Base-by-base conservation (phyloP, 805 yeast genomes). In the Torulaspora microellipsoides region DNA sequence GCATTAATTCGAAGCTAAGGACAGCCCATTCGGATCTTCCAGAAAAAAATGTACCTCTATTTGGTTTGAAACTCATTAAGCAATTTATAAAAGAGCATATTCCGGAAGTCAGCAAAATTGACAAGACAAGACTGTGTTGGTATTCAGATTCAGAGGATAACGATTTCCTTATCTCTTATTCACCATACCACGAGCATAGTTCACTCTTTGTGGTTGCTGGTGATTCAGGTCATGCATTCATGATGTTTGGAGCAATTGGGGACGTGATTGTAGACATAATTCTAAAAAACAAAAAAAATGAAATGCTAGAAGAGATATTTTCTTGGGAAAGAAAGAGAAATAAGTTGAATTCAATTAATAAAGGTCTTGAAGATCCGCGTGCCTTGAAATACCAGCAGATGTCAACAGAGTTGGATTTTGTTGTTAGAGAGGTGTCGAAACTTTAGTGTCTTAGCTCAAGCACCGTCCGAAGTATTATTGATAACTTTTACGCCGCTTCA, bases 201-300 rank as follows among this genome's bases (percentile, higher is more conserved):
- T 60, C 63, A 13, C 51, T 66, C 8, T 59, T 57, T 34, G 66
- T 65, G 2, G 65, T 65, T 17, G 59, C 67, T 27, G 73, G 73
- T 33, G 72, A 68, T 44, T 62, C 69, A 13, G 71, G 71, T 0
- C 72, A 68, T 51, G 68, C 62, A 4, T 69, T 65, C 43, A 66
- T 64, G 58, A 61, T 67, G 54, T 51, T 67, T 27, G 70, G 69
- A 2, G 57, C 58, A 23, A 49, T 68, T 13, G 72, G 73, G 15
- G 50, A 48, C 9, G 50, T 51, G 28, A 52, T 56, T 15, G 52
- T 38, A 27, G 54, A 49, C 34, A 49, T 60, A 30, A 36, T 58
- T 15, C 33, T 48, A 10, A 25, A 42, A 2, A 13, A 12, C 27
- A 45, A 47, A 4, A 55, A 54, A n/a, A 51, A 49, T 31, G 15